Evolutionary conservation across 2,329 filamentous ascomycete genomes (phyloP).

Genomic region (Colletotrichum caudatum): DNA sequence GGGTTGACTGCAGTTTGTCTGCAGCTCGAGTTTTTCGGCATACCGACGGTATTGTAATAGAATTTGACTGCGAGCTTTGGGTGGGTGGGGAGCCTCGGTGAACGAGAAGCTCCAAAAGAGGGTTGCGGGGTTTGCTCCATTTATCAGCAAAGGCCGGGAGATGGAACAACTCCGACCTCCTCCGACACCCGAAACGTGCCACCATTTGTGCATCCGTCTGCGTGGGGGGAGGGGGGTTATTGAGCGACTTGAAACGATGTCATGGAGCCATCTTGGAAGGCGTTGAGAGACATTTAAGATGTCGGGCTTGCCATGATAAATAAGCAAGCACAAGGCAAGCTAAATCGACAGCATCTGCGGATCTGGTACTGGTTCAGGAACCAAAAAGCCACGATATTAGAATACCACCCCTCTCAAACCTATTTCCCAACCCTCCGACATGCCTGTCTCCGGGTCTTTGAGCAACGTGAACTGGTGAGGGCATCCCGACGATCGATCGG

Average conservation of each 20-base stretch:
- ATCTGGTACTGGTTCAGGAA: slow-evolving; percentile 18
- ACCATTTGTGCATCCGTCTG: slow-evolving; percentile 8
- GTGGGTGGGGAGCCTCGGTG: slow-evolving; percentile 29
- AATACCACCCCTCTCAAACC: slow-evolving; percentile 34
- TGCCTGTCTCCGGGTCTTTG: slow-evolving; percentile 50
- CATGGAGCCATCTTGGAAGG: slow-evolving; percentile 23
- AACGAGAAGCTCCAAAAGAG: not conserved
- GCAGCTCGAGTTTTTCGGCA: slow-evolving; percentile 7
- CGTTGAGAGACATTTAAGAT: slow-evolving; percentile 36
- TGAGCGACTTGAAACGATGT: slow-evolving; percentile 35
- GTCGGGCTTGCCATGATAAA: slow-evolving; percentile 28
- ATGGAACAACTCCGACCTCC: slow-evolving; percentile 10
- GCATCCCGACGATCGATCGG: slow-evolving; percentile 34
- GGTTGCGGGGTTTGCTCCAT: slow-evolving; percentile 38
- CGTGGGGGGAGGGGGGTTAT: slow-evolving; percentile 14
- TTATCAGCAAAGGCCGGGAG: slow-evolving; percentile 39
- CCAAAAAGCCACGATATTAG: slow-evolving; percentile 20
- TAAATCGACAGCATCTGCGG: slow-evolving; percentile 17
- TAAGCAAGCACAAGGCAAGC: not conserved
- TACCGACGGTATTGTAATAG: not conserved
- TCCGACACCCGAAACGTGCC: not conserved
- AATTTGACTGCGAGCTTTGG: slow-evolving; percentile 30
- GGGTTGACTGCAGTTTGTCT: not conserved
- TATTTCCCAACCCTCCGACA: slow-evolving; percentile 39
- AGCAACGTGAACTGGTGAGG: slow-evolving; percentile 49